phyloP scores from a whole-genome alignment of 306 rosid genomes.

The Abrus precatorius region DNA sequence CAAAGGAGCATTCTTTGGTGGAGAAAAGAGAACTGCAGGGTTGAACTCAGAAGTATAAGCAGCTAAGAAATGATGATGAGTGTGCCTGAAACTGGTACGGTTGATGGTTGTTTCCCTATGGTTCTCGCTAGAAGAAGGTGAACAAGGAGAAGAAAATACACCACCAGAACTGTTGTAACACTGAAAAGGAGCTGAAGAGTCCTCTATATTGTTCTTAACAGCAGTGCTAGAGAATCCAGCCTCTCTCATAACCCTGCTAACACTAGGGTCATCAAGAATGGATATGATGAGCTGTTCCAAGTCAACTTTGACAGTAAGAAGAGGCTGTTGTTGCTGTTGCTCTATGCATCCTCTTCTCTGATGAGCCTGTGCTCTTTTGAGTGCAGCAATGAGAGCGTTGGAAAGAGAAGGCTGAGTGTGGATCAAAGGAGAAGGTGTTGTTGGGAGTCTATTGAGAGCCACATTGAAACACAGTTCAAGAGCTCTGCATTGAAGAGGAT shows the following conservation, averaged over 20 bases:
- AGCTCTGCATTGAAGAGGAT: slow-evolving; percentile 83
- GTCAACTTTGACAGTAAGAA: slow-evolving; percentile 75
- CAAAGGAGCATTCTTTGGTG: slow-evolving; percentile 60
- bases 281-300: slow-evolving; percentile 83
- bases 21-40: slow-evolving; percentile 59
- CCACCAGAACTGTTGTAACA: slow-evolving; percentile 71
- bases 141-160: slow-evolving; percentile 82
- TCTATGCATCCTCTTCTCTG: slow-evolving; percentile 89
- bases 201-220: slow-evolving; percentile 78
- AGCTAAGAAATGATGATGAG: slow-evolving; percentile 56
- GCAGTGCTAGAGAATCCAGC: slow-evolving; percentile 89
- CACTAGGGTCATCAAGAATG: slow-evolving; percentile 91
- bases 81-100: slow-evolving; percentile 55
- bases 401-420: slow-evolving; percentile 84
- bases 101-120: slow-evolving; percentile 44
- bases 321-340: slow-evolving; percentile 82
- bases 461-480: slow-evolving; percentile 95
- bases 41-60: slow-evolving; percentile 62
- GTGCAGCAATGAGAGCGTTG: slow-evolving; percentile 87
- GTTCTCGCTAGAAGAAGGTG: slow-evolving; percentile 65
- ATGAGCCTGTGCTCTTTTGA: slow-evolving; percentile 91
- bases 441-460: slow-evolving; percentile 89
- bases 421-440: slow-evolving; percentile 68
- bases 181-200: slow-evolving; percentile 66
- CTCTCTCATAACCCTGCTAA: slow-evolving; percentile 91